Evolutionary conservation across 2,329 filamentous ascomycete species (phyloP).

Genomic region (Alternaria triticimaculans): DNA sequence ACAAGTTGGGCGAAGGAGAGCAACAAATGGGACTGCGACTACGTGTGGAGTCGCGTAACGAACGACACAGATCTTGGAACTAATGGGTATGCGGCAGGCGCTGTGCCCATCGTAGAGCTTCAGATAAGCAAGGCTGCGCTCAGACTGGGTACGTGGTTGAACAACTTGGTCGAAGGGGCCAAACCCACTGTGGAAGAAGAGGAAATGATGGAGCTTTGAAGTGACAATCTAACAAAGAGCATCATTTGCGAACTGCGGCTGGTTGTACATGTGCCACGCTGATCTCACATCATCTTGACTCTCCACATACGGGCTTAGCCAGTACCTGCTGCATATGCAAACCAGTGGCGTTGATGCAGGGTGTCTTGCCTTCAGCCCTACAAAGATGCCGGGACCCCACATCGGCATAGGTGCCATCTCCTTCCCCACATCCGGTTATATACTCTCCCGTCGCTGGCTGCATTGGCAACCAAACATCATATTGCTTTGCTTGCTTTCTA

Average conservation of each 20-base stretch:
- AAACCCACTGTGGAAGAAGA: constrained; percentile 8
- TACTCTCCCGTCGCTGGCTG: constrained; percentile 8
- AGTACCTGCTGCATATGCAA: neutral
- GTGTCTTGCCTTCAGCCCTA: neutral
- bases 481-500: neutral
- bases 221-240: neutral
- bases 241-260: neutral
- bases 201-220: constrained; percentile 27
- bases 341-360: neutral
- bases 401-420: constrained; percentile 12
- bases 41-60: constrained; percentile 44
- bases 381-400: constrained; percentile 35
- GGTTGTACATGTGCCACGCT: neutral
- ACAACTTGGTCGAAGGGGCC: constrained; percentile 38
- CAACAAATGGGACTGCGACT: constrained; percentile 50
- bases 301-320: neutral
- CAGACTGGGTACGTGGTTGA: constrained; percentile 50
- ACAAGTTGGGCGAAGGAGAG: constrained; percentile 48
- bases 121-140: constrained; percentile 52
- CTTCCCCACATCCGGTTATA: constrained; percentile 31
- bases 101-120: constrained; percentile 50
- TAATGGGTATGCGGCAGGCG: constrained; percentile 48
- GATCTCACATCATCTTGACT: neutral
- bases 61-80: constrained; percentile 44
- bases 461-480: neutral